phyloP scores from a whole-genome alignment of 257 asterid genomes.

The Ilex asprella region DNA sequence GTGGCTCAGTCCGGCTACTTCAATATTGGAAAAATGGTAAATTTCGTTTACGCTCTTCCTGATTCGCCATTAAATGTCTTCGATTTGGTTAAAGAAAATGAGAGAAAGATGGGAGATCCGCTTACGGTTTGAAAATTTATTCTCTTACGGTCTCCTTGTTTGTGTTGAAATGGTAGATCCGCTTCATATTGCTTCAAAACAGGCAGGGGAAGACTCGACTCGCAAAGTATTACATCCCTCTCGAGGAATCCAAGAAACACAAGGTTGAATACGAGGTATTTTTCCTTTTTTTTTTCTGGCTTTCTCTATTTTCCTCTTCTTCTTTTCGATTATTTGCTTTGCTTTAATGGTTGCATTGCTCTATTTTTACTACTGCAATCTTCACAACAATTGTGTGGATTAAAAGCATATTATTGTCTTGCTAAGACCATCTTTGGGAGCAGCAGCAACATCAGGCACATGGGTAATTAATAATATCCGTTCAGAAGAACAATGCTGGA shows the following conservation, averaged over 20 bases:
- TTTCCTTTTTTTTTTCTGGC: neutral
- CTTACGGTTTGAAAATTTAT: neutral
- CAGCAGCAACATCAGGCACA: too few relatives aligned
- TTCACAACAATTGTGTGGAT: too few relatives aligned
- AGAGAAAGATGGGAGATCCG: too few relatives aligned
- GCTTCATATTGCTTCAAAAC: slow-evolving; percentile 84
- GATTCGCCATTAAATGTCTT: slow-evolving; percentile 3
- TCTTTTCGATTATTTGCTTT: slow-evolving; percentile 3
- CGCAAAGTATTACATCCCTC: slow-evolving; percentile 92
- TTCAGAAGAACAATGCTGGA: too few relatives aligned
- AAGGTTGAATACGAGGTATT: slow-evolving; percentile 93
- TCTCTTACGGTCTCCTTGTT: neutral
- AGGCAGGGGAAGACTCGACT: slow-evolving; percentile 93
- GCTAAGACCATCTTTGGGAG: too few relatives aligned
- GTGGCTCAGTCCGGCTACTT: too few relatives aligned
- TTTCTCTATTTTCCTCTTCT: neutral
- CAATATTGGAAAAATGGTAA: neutral
- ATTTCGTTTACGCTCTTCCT: neutral
- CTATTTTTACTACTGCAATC: too few relatives aligned
- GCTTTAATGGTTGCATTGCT: neutral
- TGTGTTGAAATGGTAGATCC: slow-evolving; percentile 55
- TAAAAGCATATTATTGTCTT: too few relatives aligned
- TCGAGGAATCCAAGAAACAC: slow-evolving; percentile 97
- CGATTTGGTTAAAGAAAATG: neutral
- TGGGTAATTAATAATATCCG: too few relatives aligned